These are phyloP conservation scores for Histomonas meleagridis DNA, from an alignment of 208 protist genomes.

Conservation along the genomic window DNA sequence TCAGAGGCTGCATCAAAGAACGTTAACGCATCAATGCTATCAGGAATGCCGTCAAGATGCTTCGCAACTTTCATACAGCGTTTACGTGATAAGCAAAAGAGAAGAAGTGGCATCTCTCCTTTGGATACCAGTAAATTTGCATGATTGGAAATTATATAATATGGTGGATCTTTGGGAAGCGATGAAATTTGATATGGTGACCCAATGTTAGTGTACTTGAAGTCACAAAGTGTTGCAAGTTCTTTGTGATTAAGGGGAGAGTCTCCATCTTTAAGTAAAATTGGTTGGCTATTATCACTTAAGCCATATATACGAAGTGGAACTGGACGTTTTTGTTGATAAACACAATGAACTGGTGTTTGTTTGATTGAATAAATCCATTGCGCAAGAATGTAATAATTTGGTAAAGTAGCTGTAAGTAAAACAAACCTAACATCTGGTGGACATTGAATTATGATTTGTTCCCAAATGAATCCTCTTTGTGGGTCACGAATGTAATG, in stretches of 20 bases:
- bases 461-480: background rate
- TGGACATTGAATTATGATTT: background rate
- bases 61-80: background rate
- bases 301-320: background rate
- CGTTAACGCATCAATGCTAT: background rate
- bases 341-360: background rate
- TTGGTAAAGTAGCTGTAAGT: background rate
- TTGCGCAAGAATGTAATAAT: background rate
- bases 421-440: background rate
- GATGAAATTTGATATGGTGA: background rate
- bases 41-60: background rate
- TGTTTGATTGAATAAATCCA: background rate
- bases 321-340: background rate
- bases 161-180: background rate
- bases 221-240: background rate
- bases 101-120: background rate
- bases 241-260: background rate
- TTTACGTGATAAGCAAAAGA: background rate
- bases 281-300: background rate
- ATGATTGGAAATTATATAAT: background rate
- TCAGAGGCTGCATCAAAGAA: background rate
- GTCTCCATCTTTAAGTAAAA: background rate
- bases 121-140: background rate
- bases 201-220: background rate
- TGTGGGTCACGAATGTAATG: constrained; percentile 18